Percentiles rank a stretch among this genome's conserved stretches.
Conservation (phyloP, 257 asterid genomes). For the Petrea volubilis region DNA sequence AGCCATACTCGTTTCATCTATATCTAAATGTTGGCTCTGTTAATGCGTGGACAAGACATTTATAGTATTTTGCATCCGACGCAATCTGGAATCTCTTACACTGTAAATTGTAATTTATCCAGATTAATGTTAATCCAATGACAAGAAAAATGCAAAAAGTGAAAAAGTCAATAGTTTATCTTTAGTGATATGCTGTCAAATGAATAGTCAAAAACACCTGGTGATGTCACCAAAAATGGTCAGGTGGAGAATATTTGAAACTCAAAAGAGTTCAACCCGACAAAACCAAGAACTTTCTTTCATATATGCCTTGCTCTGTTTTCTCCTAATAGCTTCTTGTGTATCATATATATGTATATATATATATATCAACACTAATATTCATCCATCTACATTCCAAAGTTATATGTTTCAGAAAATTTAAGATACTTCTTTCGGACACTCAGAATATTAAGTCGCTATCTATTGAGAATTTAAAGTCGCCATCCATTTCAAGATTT, state of each 20-base stretch:
- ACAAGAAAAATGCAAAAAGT: too few relatives aligned
- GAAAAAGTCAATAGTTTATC: neutral
- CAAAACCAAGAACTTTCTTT: conserved; percentile 14
- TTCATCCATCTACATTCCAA: neutral
- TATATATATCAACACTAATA: neutral
- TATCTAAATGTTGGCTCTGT: too few relatives aligned
- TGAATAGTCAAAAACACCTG: neutral
- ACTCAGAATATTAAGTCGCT: neutral
- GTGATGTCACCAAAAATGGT: neutral
- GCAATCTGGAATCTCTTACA: too few relatives aligned
- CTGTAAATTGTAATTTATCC: too few relatives aligned
- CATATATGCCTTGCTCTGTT: conserved; percentile 26
- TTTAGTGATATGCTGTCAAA: neutral
- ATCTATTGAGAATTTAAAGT: neutral
- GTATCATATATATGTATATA: too few relatives aligned
- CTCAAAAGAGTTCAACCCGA: neutral
- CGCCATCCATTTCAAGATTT: too few relatives aligned
- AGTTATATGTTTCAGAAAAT: neutral
- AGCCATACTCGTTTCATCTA: neutral
- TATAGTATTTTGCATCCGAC: too few relatives aligned
- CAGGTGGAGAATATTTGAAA: neutral
- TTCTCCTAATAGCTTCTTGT: neutral
- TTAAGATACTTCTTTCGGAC: too few relatives aligned
- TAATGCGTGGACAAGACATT: too few relatives aligned
- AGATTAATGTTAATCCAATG: too few relatives aligned